Conservation (phyloP, 1,284 basidiomycete genomes). For the Kwoniella shivajii region DNA sequence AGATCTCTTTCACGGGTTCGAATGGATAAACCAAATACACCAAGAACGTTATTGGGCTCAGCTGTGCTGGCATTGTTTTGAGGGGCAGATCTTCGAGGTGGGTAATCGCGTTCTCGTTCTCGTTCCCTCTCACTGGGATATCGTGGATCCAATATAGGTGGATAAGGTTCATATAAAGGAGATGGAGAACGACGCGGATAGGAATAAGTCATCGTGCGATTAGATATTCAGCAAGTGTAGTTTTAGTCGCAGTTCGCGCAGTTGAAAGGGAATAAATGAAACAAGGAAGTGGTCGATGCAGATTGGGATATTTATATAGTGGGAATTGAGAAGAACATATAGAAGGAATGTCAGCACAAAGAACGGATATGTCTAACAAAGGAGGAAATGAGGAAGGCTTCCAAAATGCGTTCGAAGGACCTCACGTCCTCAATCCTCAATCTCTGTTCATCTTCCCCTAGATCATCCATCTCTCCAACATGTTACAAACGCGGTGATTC, state of each 20-base stretch:
- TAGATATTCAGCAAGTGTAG: too few relatives aligned
- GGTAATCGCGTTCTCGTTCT: slow-evolving; percentile 4
- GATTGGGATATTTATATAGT: neutral
- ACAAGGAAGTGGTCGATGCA: neutral
- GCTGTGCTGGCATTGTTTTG: slow-evolving; percentile 49
- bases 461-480: too few relatives aligned
- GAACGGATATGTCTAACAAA: slow-evolving; percentile 3
- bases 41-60: slow-evolving; percentile 84
- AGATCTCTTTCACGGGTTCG: slow-evolving; percentile 91
- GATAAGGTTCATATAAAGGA: neutral
- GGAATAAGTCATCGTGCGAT: neutral
- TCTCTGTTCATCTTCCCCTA: neutral
- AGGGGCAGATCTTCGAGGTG: slow-evolving; percentile 2
- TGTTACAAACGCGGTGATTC: too few relatives aligned
- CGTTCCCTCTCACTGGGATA: neutral
- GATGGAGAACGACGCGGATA: slow-evolving; percentile 4
- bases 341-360: neutral
- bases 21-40: slow-evolving; percentile 95
- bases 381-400: neutral
- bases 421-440: neutral
- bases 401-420: neutral
- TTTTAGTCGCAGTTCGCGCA: too few relatives aligned
- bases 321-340: neutral
- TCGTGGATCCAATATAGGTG: slow-evolving; percentile 1
- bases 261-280: too few relatives aligned